Base-by-base conservation (phyloP, 2,329 filamentous ascomycete genomes). In the Penicillium rolfsii region DNA sequence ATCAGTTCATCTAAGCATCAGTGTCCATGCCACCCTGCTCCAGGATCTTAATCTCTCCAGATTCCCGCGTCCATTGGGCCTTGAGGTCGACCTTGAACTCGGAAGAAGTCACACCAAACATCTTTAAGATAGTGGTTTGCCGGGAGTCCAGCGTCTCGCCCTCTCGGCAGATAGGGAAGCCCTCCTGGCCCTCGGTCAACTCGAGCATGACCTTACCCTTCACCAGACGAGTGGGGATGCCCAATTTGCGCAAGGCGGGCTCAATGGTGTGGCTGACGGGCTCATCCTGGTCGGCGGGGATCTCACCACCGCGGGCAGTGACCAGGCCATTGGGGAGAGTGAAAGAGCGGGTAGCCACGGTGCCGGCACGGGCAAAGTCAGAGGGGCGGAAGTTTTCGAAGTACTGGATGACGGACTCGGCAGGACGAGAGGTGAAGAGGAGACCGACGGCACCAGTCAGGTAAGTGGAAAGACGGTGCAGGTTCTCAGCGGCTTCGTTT, bases 331-430 rank as follows among this genome's bases (percentile, higher is more conserved):
- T 84, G 4, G 95, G 94, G 60, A 99, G 87, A 62, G 85, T 87
- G 79, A 98, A 93, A 56, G 84, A 85, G 69, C 92, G 87, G 14
- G 88, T 83, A 26, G 93, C 91, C 57, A 83, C 79, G 64, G 88
- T 88, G 67, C 95, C 95, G 61, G 94, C 92, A 75, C 95, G 90
- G 64, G 95, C 95, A 74, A 93, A 99, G 82, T 98, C 95, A 71
- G 90, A 87, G 69, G 91, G 89, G 16, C 85, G 79, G 74, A 92
- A 90, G 64, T 80, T 80, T 62, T 83, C 80, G 76, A 99, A 93
- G 82, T 92, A 93, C 55, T 85, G 79, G 63, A 86, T 80, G 63
- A 98, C 84, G 55, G 87, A 83, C 45, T 82, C 76, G 28, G 89
- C 87, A 35, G 85, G 79, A 70, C 92, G 90, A 80, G 91, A 90